A percentile compares a stretch with the other conserved stretches of the same genome.
Evolutionary conservation across 1,284 basidiomycete species (phyloP).

Genomic region (Abortiporus biennis): DNA sequence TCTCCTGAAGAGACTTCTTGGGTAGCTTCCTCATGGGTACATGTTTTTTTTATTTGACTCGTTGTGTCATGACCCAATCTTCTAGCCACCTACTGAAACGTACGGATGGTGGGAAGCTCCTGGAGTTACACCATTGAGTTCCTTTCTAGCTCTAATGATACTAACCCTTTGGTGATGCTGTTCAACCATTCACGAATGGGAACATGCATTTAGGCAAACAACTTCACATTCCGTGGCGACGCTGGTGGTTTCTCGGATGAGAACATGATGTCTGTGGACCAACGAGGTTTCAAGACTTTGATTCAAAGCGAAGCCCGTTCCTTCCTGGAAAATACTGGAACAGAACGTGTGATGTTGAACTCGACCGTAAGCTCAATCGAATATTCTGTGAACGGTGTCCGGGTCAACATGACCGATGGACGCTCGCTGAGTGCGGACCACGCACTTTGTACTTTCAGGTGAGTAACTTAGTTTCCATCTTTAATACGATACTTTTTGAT

Average conservation of each 20-base stretch:
- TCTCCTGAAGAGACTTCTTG: slow-evolving; percentile 57
- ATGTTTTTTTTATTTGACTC: background rate
- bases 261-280: slow-evolving; percentile 52
- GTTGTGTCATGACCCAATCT: slow-evolving; percentile 2
- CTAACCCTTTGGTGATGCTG: too few species aligned
- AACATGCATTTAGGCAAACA: slow-evolving; percentile 40
- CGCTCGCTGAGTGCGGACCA: slow-evolving; percentile 41
- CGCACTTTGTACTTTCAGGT: slow-evolving; percentile 54
- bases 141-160: too few species aligned
- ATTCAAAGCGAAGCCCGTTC: slow-evolving; percentile 48
- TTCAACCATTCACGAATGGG: too few species aligned
- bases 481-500: background rate
- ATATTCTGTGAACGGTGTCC: slow-evolving; percentile 37
- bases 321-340: slow-evolving; percentile 33
- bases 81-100: too few species aligned
- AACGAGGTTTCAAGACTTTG: slow-evolving; percentile 53
- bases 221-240: slow-evolving; percentile 50
- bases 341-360: slow-evolving; percentile 42
- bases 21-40: slow-evolving; percentile 56
- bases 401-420: slow-evolving; percentile 34
- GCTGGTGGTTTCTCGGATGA: slow-evolving; percentile 51
- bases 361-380: slow-evolving; percentile 45
- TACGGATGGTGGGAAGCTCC: too few species aligned
- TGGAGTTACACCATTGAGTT: too few species aligned
- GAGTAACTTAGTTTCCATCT: background rate